A percentile compares a stretch with the other conserved stretches of the same genome.
Conservation (phyloP, 257 asterid genomes). For the Dorcoceras hygrometricum region DNA sequence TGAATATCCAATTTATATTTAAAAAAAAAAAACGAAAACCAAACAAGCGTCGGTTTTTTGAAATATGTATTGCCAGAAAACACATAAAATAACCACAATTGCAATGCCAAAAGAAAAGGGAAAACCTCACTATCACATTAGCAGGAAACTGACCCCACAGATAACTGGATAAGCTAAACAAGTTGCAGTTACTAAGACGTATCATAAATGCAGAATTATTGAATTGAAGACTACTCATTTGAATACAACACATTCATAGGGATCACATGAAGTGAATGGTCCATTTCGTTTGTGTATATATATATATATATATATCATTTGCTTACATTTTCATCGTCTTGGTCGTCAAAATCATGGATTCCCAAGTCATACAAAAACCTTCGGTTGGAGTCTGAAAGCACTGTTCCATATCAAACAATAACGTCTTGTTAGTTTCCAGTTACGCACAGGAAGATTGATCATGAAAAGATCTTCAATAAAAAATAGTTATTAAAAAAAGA, state of each 20-base stretch:
- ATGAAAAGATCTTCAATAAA: constrained; percentile 23
- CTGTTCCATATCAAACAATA: constrained; percentile 34
- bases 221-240: constrained; percentile 15
- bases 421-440: constrained; percentile 26
- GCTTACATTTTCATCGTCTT: constrained; percentile 64
- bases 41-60: too few relatives aligned
- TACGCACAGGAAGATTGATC: constrained; percentile 19
- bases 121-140: neutral
- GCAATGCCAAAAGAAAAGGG: neutral
- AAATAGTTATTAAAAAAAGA: constrained; percentile 20
- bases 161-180: neutral
- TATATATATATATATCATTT: neutral
- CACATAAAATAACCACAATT: neutral
- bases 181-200: constrained; percentile 1
- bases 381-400: constrained; percentile 72
- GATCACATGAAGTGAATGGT: neutral
- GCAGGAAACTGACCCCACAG: neutral
- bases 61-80: neutral
- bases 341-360: constrained; percentile 70
- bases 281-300: neutral
- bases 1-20: neutral
- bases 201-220: neutral
- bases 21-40: too few relatives aligned
- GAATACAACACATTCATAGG: neutral
- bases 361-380: constrained; percentile 88